Evolutionary conservation across 1,139 yeast genomes (phyloP).

Genomic region (Blastobotrys malaysiensis): DNA sequence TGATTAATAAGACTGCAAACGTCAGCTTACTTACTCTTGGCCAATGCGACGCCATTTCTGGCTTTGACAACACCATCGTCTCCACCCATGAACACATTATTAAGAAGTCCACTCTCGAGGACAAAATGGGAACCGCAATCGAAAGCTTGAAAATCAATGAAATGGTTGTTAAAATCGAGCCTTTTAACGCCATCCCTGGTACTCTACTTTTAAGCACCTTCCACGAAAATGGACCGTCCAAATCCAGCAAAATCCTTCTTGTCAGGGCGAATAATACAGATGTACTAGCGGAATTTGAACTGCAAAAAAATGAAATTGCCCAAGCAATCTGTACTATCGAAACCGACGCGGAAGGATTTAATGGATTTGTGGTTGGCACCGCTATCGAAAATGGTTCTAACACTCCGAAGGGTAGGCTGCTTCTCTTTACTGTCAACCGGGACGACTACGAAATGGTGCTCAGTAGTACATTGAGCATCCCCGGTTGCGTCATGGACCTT

Average conservation of each 20-base stretch:
- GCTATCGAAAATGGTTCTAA: conserved; percentile 5
- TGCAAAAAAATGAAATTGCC: conserved; percentile 8
- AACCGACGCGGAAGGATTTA: conserved; percentile 5
- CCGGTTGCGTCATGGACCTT: conserved; percentile 2
- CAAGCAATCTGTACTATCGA: conserved; percentile 1
- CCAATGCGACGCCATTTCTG: background rate
- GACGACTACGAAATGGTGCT: conserved; percentile 1
- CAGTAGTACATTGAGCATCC: background rate
- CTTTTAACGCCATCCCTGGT: background rate
- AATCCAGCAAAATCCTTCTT: conserved; percentile 3
- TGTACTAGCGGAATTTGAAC: conserved; percentile 1
- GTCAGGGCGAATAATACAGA: background rate
- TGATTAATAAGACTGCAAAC: background rate
- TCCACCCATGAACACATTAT: background rate
- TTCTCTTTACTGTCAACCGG: conserved; percentile 5
- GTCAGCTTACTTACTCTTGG: background rate
- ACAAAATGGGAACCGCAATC: background rate
- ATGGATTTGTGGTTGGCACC: conserved; percentile 14
- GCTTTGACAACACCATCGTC: background rate
- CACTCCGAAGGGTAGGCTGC: conserved; percentile 4
- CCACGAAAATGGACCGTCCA: background rate
- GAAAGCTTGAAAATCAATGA: background rate
- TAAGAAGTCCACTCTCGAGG: background rate
- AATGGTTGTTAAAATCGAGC: conserved; percentile 2
- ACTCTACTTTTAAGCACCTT: background rate